Conservation (phyloP, 805 yeast genomes). For the Candida ficus region DNA sequence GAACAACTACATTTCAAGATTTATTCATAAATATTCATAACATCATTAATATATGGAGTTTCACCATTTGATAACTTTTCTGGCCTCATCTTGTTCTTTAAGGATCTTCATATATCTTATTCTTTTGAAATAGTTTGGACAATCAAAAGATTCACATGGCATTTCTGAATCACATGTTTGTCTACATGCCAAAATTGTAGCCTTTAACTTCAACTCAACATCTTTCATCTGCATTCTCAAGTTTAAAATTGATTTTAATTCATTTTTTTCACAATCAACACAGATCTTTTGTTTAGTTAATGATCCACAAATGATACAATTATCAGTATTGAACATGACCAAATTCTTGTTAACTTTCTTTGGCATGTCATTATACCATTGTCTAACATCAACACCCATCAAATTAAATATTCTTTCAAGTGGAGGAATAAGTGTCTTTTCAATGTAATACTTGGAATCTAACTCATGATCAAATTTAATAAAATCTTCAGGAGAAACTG, state of each 20-base stretch:
- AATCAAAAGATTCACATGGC: slow-evolving; percentile 58
- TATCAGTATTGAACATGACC: slow-evolving; percentile 7
- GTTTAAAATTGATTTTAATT: slow-evolving; percentile 30
- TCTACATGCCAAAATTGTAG: slow-evolving; percentile 31
- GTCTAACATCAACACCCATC: slow-evolving; percentile 71
- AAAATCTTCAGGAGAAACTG: slow-evolving; percentile 73
- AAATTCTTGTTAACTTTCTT: slow-evolving; percentile 19
- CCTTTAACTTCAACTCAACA: slow-evolving; percentile 25
- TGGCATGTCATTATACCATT: slow-evolving; percentile 76
- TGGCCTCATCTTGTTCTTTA: slow-evolving; percentile 14
- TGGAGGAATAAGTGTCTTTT: slow-evolving; percentile 83
- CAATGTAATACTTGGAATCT: slow-evolving; percentile 83
- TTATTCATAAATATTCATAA: neutral
- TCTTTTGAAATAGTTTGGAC: slow-evolving; percentile 55
- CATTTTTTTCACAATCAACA: slow-evolving; percentile 29
- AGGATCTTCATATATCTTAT: slow-evolving; percentile 35
- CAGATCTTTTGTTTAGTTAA: slow-evolving; percentile 27
- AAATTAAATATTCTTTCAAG: slow-evolving; percentile 77
- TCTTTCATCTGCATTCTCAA: slow-evolving; percentile 25
- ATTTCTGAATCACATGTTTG: slow-evolving; percentile 32
- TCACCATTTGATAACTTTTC: slow-evolving; percentile 7
- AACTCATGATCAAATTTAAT: slow-evolving; percentile 43
- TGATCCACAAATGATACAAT: slow-evolving; percentile 19
- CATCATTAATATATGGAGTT: too few species aligned
- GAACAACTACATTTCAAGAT: too few species aligned